phyloP scores from a whole-genome alignment of 192 early-diverging fungal species.

The Umbelopsis sp. region DNA sequence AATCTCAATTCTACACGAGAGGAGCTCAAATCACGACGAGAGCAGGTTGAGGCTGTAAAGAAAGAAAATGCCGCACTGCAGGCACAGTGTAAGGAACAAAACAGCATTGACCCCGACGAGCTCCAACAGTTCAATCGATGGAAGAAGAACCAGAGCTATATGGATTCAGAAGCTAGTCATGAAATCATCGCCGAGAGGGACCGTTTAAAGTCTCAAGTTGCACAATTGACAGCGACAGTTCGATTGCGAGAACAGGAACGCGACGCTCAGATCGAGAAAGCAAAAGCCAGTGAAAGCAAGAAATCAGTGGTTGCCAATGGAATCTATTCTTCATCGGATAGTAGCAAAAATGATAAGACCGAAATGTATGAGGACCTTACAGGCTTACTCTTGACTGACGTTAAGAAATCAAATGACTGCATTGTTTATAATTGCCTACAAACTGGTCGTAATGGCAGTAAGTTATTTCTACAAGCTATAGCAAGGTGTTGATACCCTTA shows the following conservation, averaged over 20 bases:
- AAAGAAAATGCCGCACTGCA: slow-evolving; percentile 2
- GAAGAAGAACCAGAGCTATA: neutral
- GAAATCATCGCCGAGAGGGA: neutral
- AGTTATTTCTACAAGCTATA: neutral
- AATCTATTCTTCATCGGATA: neutral
- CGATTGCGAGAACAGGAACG: neutral
- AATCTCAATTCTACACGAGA: neutral
- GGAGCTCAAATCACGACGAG: neutral
- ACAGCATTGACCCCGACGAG: neutral
- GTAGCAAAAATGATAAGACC: neutral
- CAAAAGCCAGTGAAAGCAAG: neutral
- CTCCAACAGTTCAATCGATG: neutral
- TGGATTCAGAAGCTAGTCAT: neutral
- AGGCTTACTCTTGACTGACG: slow-evolving; percentile 21
- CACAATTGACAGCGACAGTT: neutral
- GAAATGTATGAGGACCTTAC: slow-evolving; percentile 21
- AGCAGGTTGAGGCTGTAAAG: neutral
- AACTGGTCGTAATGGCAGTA: slow-evolving; percentile 23
- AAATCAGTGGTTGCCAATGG: neutral
- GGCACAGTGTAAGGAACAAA: neutral
- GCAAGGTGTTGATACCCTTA: neutral
- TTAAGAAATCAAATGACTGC: neutral
- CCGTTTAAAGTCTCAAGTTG: neutral
- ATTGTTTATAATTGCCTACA: slow-evolving; percentile 22
- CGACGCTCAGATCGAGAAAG: neutral